A percentile compares a stretch with the other conserved stretches of the same genome.
Evolutionary conservation across 257 asterid genomes (phyloP).

Genomic region (Ocimum tenuiflorum): DNA sequence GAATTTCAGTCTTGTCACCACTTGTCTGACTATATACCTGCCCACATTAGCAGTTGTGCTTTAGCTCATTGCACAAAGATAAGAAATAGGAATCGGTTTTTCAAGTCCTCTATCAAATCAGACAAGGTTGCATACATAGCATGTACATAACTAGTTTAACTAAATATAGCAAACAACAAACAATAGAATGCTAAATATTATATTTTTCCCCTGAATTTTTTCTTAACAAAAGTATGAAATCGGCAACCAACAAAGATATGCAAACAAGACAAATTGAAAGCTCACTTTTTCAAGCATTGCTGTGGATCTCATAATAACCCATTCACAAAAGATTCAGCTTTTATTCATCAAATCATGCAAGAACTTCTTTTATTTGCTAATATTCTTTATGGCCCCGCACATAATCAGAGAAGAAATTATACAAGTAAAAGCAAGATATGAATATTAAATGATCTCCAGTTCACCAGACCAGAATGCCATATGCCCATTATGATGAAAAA

Average conservation of each 20-base stretch:
- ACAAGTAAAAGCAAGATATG: constrained; percentile 1
- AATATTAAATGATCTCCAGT: not conserved
- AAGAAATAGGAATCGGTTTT: constrained; percentile 2
- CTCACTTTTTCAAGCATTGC: not conserved
- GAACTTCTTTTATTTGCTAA: not conserved
- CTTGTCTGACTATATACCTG: constrained; percentile 75
- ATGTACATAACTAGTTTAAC: not conserved
- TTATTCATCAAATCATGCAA: not conserved
- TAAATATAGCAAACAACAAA: not conserved
- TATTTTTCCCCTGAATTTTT: not conserved
- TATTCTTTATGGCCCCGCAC: not conserved
- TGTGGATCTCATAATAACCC: not conserved
- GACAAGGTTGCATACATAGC: no score
- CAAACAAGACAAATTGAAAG: not conserved
- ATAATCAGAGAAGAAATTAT: not conserved
- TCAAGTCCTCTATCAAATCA: not conserved
- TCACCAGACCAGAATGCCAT: not conserved
- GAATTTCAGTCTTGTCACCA: constrained; percentile 48
- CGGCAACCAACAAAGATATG: not conserved
- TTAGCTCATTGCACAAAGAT: constrained; percentile 9
- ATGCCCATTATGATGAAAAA: not conserved
- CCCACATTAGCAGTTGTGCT: constrained; percentile 13
- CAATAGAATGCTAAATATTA: not conserved
- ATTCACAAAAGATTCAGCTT: not conserved
- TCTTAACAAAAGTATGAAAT: not conserved